Base-by-base conservation (phyloP, 257 asterid species). In the Nicotiana tomentosiformis region DNA sequence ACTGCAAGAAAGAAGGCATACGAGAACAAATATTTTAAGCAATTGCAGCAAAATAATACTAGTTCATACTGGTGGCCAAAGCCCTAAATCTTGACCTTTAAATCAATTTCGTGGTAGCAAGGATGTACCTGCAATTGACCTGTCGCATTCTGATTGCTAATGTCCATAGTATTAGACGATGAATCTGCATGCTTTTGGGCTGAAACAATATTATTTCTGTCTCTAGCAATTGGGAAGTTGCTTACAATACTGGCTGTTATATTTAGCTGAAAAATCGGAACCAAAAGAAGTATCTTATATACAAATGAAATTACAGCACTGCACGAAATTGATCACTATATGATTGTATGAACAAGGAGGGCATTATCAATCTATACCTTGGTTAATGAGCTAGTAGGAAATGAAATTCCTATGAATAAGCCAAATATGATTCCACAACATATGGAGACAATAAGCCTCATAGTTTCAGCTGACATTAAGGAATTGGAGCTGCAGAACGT, bases 401-500 rank as follows among this genome's bases (percentile, higher is more conserved):
- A 91, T 51, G 95, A 89, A 66, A 91, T 80, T 88, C 98, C 98
- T 51, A 92, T 32, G 9, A 93, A 83, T 92, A 91, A 91, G 33
- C 98, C 98, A 51, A 92, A 85, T 83, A 88, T 55, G 6, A 89
- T 81, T 81, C 96, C 98, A 37, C 89, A 83, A 84, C 89, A 62
- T 60, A 92, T 77, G 11, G 90, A 89, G 67, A 87, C 61, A 70
- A 89, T n/a, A 67, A 87, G 70, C 90, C 89, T 93, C 93, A 87
- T 88, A 37, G 83, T 85, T 83, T 91, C 94, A 39, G 86, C 91
- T 5, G 94, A 84, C 66, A 80, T 91, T 81, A 88, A 92, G 30
- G 77, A 14, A 67, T 76, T 65, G 70, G 89, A 78, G 84, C 98
- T 93, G 90, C 14, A 35, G 72, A 30, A 89, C 77, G 3, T 66